Evolutionary conservation across 257 asterid species (phyloP).

Genomic region (Solanum virginianum): DNA sequence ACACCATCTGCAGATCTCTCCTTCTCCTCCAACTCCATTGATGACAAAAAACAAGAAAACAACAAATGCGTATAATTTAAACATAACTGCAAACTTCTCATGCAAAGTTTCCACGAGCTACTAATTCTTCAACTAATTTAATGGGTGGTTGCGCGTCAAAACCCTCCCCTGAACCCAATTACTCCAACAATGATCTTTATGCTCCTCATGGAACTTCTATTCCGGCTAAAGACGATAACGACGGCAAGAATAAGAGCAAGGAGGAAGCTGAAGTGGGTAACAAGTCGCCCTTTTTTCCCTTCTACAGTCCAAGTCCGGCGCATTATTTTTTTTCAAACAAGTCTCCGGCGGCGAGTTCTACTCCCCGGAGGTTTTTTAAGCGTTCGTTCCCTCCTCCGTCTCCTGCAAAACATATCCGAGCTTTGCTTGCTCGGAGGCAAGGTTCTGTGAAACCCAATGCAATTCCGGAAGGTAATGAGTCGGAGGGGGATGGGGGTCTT

Average conservation of each 20-base stretch:
- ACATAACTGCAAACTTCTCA: neutral
- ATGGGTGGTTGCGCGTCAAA: conserved; percentile 73
- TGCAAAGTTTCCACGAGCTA: neutral
- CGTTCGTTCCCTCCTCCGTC: conserved; percentile 28
- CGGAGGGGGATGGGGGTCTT: conserved; percentile 16
- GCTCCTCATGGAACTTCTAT: neutral
- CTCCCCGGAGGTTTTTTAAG: conserved; percentile 54
- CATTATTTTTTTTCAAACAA: conserved; percentile 58
- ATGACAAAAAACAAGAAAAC: neutral
- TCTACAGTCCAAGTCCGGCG: conserved; percentile 92
- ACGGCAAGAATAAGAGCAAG: neutral
- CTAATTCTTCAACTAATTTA: neutral
- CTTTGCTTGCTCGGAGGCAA: conserved; percentile 74
- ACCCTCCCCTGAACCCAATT: conserved; percentile 19
- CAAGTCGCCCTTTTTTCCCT: conserved; percentile 73
- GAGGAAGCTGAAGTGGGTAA: conserved; percentile 23
- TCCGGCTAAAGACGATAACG: neutral
- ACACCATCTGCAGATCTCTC: neutral
- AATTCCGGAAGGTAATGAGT: conserved; percentile 17
- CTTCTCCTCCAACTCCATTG: neutral
- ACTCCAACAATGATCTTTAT: neutral
- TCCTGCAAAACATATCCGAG: conserved; percentile 85
- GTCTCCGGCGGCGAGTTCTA: conserved; percentile 54
- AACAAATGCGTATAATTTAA: neutral
- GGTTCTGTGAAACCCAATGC: conserved; percentile 76